Evolutionary conservation across 768 basidiomycete species (phyloP).

Genomic region (Phylloporus sp.): DNA sequence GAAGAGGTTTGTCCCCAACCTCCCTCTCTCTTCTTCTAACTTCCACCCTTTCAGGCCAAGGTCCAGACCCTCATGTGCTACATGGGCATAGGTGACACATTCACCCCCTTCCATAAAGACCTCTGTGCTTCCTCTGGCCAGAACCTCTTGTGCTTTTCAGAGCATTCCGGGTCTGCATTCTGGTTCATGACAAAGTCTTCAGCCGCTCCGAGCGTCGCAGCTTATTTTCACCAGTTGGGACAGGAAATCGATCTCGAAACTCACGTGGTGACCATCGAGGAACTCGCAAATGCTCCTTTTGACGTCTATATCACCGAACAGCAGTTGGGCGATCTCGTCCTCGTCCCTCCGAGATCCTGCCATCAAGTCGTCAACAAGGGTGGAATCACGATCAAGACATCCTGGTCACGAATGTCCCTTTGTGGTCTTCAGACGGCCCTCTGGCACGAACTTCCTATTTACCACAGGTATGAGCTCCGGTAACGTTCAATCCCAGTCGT

Average conservation of each 20-base stretch:
- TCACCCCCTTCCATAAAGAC: slow-evolving; percentile 82
- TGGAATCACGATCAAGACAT: slow-evolving; percentile 76
- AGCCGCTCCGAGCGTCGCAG: slow-evolving; percentile 47
- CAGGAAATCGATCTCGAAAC: slow-evolving; percentile 64
- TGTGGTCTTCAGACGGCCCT: slow-evolving; percentile 54
- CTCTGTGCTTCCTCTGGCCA: slow-evolving; percentile 80
- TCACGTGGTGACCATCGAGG: slow-evolving; percentile 55
- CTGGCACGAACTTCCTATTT: slow-evolving; percentile 72
- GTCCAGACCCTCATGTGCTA: slow-evolving; percentile 86
- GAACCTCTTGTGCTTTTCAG: slow-evolving; percentile 82
- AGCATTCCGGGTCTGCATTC: slow-evolving; percentile 64
- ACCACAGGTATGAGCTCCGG: slow-evolving; percentile 52
- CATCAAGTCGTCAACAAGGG: slow-evolving; percentile 83
- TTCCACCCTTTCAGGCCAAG: slow-evolving; percentile 38
- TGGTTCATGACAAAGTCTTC: slow-evolving; percentile 82
- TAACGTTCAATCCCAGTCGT: background rate
- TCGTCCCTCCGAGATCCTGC: slow-evolving; percentile 75
- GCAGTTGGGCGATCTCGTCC: slow-evolving; percentile 68
- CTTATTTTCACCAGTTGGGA: slow-evolving; percentile 50
- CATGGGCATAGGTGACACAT: slow-evolving; percentile 75
- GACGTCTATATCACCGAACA: slow-evolving; percentile 68
- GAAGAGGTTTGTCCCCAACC: slow-evolving; percentile 37
- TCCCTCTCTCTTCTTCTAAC: background rate
- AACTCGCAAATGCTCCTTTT: slow-evolving; percentile 64
- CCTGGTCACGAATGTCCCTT: slow-evolving; percentile 83